These are phyloP conservation scores for Sclerotinia borealis DNA, from an alignment of 2,329 filamentous ascomycete species.

Conservation along the genomic window DNA sequence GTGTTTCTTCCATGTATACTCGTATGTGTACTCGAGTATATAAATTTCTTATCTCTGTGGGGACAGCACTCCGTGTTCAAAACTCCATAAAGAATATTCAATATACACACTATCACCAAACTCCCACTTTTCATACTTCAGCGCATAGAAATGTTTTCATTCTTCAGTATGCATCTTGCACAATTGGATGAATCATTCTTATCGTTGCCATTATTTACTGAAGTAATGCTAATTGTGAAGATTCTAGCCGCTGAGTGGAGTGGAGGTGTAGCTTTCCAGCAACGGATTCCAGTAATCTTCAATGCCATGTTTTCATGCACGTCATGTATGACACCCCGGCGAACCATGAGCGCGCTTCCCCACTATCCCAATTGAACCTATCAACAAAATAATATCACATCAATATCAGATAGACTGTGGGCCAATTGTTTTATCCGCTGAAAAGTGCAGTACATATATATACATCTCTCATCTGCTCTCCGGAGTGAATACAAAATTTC, in stretches of 20 bases:
- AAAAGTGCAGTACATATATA: not conserved
- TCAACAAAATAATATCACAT: conserved; percentile 9
- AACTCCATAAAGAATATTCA: not conserved
- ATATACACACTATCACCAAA: not conserved
- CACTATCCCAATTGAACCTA: conserved; percentile 8
- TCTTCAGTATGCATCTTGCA: not conserved
- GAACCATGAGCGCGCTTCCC: conserved; percentile 10
- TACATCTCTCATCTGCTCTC: not conserved
- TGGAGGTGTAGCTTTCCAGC: not conserved
- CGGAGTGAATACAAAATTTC: not conserved
- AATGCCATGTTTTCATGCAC: conserved; percentile 11
- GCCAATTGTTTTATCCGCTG: not conserved
- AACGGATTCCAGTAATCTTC: conserved; percentile 4
- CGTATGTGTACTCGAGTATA: not conserved
- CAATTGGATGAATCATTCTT: not conserved
- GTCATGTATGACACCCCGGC: conserved; percentile 10
- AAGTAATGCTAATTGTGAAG: not conserved
- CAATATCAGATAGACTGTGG: not conserved
- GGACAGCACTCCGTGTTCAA: not conserved
- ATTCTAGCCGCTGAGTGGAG: conserved; percentile 4
- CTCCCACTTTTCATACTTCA: not conserved
- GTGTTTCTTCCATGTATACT: not conserved
- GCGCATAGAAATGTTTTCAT: not conserved
- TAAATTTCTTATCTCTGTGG: not conserved
- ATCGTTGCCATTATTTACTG: not conserved